Evolutionary conservation across 1,139 yeast genomes (phyloP), one percentile per base, ranked within the genome.

Genomic region (Spathaspora sp.): DNA sequence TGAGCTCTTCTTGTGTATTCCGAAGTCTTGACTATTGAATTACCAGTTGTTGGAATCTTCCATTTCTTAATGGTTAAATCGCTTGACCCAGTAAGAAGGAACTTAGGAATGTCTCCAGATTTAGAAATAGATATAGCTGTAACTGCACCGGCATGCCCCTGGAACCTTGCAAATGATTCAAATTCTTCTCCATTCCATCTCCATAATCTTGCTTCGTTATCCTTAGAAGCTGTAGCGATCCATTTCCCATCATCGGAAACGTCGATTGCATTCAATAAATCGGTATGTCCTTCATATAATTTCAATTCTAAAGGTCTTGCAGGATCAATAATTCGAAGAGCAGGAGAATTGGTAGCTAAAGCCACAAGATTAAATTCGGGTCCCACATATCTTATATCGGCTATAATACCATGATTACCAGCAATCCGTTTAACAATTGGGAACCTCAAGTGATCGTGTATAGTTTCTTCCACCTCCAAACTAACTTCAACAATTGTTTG

Each of bases 141-240:
- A 6, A 93, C 86, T 0, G 96, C 78, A 1, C 93, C 89, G 2
- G 89, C 84, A 65, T 93, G 99, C 4, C 99, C 99, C 45, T 76
- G 76, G 61, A 86, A 88, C 15, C 77, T 74, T 1, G 89, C 83
- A 61, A 78, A 81, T 38, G 74, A 67, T 33, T 68, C 68, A 55
- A 87, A 89, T 20, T 57, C 63, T 2, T 61, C 69, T 1, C 61
- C 69, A 51, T 77, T 66, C 64, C 77, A 82, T 56, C 70, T 76
- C 99, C 99, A 93, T 48, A 93, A 67, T 53, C 88, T 78, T 1
- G 95, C 96, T 42, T 84, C 84, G 52, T 82, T 78, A 62, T 93
- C 99, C 65, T 93, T 95, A n/a, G 96, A 86, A 0, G 93, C 97
- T 2, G 97, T 86, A 4, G 88, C 95, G 20, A 93, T 68, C 97